A percentile compares a stretch with the other conserved stretches of the same genome.
Evolutionary conservation across 2,329 filamentous ascomycete genomes (phyloP).

Genomic region (Alternaria infectoria): DNA sequence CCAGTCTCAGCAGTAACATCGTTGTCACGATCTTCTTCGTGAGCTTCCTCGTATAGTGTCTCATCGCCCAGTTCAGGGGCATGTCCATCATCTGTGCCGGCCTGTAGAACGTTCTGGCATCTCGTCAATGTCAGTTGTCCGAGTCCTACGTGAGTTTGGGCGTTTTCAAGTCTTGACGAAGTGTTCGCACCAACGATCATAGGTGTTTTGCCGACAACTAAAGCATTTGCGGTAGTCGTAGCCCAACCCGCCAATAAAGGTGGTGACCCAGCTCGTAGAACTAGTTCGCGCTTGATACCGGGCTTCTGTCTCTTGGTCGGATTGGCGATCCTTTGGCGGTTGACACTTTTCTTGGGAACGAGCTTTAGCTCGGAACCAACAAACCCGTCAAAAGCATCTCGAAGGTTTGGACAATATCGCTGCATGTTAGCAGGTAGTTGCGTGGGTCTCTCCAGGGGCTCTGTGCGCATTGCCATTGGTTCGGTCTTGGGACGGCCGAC

Average conservation of each 20-base stretch:
- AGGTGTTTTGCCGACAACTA: not conserved
- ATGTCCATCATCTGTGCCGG: not conserved
- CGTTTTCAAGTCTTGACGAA: not conserved
- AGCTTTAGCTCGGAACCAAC: constrained; percentile 12
- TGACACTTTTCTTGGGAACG: not conserved
- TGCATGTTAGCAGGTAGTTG: not conserved
- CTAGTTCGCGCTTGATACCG: not conserved
- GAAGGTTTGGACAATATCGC: not conserved
- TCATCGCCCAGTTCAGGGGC: not conserved
- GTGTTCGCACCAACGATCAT: not conserved
- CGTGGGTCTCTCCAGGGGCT: not conserved
- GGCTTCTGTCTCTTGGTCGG: not conserved
- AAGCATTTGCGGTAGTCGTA: not conserved
- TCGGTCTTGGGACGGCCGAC: not conserved
- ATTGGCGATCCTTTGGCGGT: not conserved
- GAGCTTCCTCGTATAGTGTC: not conserved
- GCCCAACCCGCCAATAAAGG: not conserved
- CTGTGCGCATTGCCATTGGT: not conserved
- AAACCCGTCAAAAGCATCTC: constrained; percentile 18
- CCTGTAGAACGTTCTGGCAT: not conserved
- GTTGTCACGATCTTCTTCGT: not conserved
- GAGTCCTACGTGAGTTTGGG: not conserved
- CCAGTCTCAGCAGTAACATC: not conserved
- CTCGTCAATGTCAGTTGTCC: not conserved
- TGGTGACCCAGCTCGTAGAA: constrained; percentile 8